Evolutionary conservation across 2,329 filamentous ascomycete species (phyloP), one percentile per base, ranked within the genome.

Genomic region (Bipolaris sorokiniana): DNA sequence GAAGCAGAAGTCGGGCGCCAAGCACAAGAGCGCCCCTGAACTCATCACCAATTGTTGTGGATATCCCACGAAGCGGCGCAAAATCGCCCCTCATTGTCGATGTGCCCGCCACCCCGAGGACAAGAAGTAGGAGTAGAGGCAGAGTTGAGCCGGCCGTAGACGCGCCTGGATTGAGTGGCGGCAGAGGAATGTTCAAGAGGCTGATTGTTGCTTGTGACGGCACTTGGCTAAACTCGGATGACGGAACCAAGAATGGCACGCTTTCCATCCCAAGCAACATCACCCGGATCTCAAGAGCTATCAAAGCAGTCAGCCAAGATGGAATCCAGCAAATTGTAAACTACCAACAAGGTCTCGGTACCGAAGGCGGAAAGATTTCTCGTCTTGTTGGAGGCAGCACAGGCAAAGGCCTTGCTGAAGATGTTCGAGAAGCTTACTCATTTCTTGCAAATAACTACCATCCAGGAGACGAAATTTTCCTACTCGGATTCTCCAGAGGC

Each of bases 371-470:
- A 4, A 66, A 78, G 3, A 58, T 81, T 23, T 77, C 78, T 55
- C 76, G 76, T 47, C 49, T 82, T 34, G 62, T 78, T 36, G 70
- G 75, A 33, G 75, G 79, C 15, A 68, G 76, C 15, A 79, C 74
- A 5, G 79, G 79, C n/a, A 76, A 78, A 61, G 80, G 81, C 5
- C 71, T 83, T 9, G 70, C 72, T 3, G 80, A 82, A 33, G 80
- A 80, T 45, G 78, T 83, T 3, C 73, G 80, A 11, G 78, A 82
- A 67, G 79, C 75, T 0, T 83, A 85, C 51, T 76, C 76, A 6
- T 84, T 83, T 64, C 69, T 84, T 1, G 77, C 79, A n/a, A 80
- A 81, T 53, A 85, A 84, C 67, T 84, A 81, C 62, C 71, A 77
- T n/a, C 76, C 76, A 0, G 82, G 82, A 52, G 80, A 82, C 55